Base-by-base conservation (phyloP, 805 yeast genomes). In the Candida tibetensis region DNA sequence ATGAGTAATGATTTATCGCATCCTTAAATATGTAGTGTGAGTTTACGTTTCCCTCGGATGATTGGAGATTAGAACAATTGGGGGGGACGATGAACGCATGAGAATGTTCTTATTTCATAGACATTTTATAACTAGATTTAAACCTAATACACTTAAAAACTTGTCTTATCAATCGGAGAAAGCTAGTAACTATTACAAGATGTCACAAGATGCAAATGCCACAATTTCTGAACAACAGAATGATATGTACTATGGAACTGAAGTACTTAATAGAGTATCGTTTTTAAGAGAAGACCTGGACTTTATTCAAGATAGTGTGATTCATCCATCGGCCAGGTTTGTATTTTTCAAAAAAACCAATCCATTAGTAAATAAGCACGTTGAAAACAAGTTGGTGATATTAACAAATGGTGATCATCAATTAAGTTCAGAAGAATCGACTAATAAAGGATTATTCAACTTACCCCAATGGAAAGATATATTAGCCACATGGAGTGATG, bases 211-310 rank as follows among this genome's bases (percentile, higher is more conserved):
- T 19, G 15, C 13, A 17, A 32, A 35, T 12, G 19, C 38, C 17
- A 31, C 39, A 21, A 34, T 43, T 21, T 22, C 25, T 16, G 40
- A 43, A 13, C 47, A 40, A 30, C 37, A 37, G 30, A 33, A 46
- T 25, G 52, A 48, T 21, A 50, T 56, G 17, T 66, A 66, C 44
- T 77, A 68, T 47, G 72, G 78, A 15, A 72, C 72, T 12, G 77
- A 69, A 42, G 77, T 75, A 4, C 62, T 84, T 40, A 81, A 82
- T 55, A 61, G 91, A 40, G 76, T 83, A 4, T 74, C 83, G 13
- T 84, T 81, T 48, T 60, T 82, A 34, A 62, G 91, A 26, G 76
- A 76, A 17, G 77, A 82, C 52, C 31, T 58, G 13, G 72, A 65
- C 19, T 81, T 80, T 48, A 70, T 83, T 23, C 46, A 60, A 34